Base-by-base conservation (phyloP, 805 yeast species). In the Candida germanica region DNA sequence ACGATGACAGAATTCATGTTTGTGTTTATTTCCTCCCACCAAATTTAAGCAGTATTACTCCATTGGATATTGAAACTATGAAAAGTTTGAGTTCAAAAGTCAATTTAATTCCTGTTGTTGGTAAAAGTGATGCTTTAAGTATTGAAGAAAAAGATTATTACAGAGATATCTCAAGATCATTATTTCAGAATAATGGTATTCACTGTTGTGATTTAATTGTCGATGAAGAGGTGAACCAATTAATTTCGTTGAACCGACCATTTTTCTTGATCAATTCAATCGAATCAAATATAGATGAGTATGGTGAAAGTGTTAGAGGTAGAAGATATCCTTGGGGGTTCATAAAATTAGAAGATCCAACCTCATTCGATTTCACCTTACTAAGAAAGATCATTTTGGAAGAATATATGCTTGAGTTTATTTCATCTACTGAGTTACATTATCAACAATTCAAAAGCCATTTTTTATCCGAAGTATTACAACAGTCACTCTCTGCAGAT, bases 11-110 rank as follows among this genome's bases (percentile, higher is more conserved):
- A 37, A 81, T 91, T 26, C 96, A 91, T 64, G 85, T 80, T 23
- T 87, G 96, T 55, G 58, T 91, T 29, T 91, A 87, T 64, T 85
- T 91, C 55, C 68, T 91, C 36, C 71, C 78, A 5, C 91, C 95
- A 0, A 69, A 80, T 4, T 78, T 80, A 26, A 74, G 70, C 42
- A 74, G 80, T 3, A 45, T 67, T 38, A 48, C 55, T 14, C 57
- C 61, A 1, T 50, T 64, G 29, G 72, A 67, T 44, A 49, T 64
- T 24, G 49, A 46, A 29, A 47, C 69, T 9, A 63, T 67, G 68
- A 55, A 56, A 36, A 53, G 54, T 18, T 46, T 67, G 17, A 45
- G 61, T 8, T 44, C 48, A 31, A 40, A 61, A 26, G 69, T 60
- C 10, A 66, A 65, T 39, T 48, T 67, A 18, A 58, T 67, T 28